Base-by-base conservation (phyloP, 352 stramenopile species). In the Phytophthora meadii region DNA sequence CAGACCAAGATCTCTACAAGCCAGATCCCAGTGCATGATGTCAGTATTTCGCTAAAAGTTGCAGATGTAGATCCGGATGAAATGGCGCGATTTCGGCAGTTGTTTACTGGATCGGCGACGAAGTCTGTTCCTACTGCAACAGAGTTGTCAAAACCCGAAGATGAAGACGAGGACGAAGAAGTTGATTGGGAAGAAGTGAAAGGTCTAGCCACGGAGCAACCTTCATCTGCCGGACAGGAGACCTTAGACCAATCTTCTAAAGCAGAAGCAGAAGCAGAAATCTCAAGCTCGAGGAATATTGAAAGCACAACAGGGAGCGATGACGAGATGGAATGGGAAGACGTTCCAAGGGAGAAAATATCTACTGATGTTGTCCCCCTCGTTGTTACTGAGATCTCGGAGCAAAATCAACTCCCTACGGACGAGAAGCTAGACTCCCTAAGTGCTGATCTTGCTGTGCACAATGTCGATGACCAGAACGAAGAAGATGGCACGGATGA, bases 281-380 rank as follows among this genome's bases (percentile, higher is more conserved):
- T n/a, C 8, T n/a, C 15, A n/a, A 39, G 9, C 39, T 45, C 8
- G n/a, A 51, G 52, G 8, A 5, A 51, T 32, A 19, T 4, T 53
- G 39, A n/a, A n/a, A n/a, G 27, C 6, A 22, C 51, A 19, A 36
- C 67, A 50, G 25, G 66, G 50, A 69, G 74, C 8, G 76, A 83
- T 25, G 74, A 79, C 22, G 77, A 75, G 19, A 54, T 86, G 12
- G 67, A 89, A 46, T 87, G 75, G 79, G 79, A 89, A 68, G 71
- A 89, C 4, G 79, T 68, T 7, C n/a, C 30, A n/a, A n/a, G 54
- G 19, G 19, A 65, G 37, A 40, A 27, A 1, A 11, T 24, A 7
- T 9, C 24, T 50, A 12, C 5, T 42, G 34, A 28, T 51, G 11
- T 24, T 48, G 19, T 11, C n/a, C 3, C 1, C 17, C 12, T 34